Base-by-base conservation (phyloP, 2,329 filamentous ascomycete genomes). In the Colletotrichum paranaense region DNA sequence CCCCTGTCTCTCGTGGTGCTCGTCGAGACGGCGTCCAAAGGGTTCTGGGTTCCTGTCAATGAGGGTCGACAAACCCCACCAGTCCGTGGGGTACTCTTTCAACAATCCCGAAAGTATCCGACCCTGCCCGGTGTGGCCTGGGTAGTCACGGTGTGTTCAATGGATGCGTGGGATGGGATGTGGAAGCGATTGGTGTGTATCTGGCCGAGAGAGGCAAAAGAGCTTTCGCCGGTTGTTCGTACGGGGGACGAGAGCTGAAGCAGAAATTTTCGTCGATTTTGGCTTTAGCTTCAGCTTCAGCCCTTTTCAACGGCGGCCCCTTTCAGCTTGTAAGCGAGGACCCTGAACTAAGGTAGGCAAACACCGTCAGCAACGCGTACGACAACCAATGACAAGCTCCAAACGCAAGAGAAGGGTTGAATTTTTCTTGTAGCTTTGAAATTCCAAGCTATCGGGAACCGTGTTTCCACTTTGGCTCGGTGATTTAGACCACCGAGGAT, bases 101-200 rank as follows among this genome's bases (percentile, higher is more conserved):
- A 28, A 24, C 22, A 38, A 64, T 63, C 67, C 71, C 71, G 71
- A 73, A 57, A 70, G 71, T 62, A 65, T 73, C 67, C 71, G 71
- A 66, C 26, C 42, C 55, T 58, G 55, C 30, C 42, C 24, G 28
- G n/a, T 38, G 52, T n/a, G n/a, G n/a, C n/a, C 38, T 42, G 38
- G 14, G 38, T 19, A 14, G 5, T 42, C 14, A 32, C 8, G 8
- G 30, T 8, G 30, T 32, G 30, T 32, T 32, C 8, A 42, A 42
- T 42, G 38, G 42, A 22, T 63, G 62, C 66, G 66, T 65, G 70
- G 55, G 59, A 65, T 57, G 46, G 42, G 26, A 53, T 32, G 56
- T 22, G 38, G 26, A 69, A 52, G 66, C 53, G 56, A 65, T 57
- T 73, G 66, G 70, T 22, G 70, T 22, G 16, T 9, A 49, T 35